phyloP scores from a whole-genome alignment of 192 early-diverging fungal species.

The Coemansia sp. region DNA sequence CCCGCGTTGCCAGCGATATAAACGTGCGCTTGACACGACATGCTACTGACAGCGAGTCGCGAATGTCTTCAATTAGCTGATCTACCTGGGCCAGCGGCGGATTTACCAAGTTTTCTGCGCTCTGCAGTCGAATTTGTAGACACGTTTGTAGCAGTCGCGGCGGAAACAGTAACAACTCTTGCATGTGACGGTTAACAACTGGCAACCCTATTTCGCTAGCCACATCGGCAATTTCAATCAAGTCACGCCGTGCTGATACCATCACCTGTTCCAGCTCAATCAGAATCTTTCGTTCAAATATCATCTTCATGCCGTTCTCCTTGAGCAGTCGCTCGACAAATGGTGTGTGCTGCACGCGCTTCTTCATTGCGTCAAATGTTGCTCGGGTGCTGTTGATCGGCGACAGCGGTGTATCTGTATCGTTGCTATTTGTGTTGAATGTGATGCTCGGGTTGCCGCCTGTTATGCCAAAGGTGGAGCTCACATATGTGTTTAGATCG shows the following conservation, averaged over 20 bases:
- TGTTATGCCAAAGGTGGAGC: slow-evolving; percentile 37
- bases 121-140: slow-evolving; percentile 72
- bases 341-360: slow-evolving; percentile 54
- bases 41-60: slow-evolving; percentile 67
- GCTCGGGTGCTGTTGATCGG: neutral
- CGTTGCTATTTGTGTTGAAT: neutral
- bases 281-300: slow-evolving; percentile 71
- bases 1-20: slow-evolving; percentile 60
- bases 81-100: slow-evolving; percentile 58
- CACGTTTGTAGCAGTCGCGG: slow-evolving; percentile 80
- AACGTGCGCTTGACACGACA: slow-evolving; percentile 74
- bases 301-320: slow-evolving; percentile 75
- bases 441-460: neutral
- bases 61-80: slow-evolving; percentile 78
- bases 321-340: slow-evolving; percentile 86
- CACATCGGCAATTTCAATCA: slow-evolving; percentile 64
- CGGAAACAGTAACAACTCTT: slow-evolving; percentile 73
- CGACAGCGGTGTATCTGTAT: neutral
- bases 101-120: slow-evolving; percentile 50
- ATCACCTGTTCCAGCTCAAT: slow-evolving; percentile 63
- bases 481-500: slow-evolving; percentile 9
- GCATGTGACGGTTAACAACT: slow-evolving; percentile 63
- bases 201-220: slow-evolving; percentile 76
- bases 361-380: slow-evolving; percentile 4
- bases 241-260: slow-evolving; percentile 62